A percentile compares a stretch with the other conserved stretches of the same genome.
Evolutionary conservation across 345 rosid genomes (phyloP).

Genomic region (Leavenworthia alabamica): DNA sequence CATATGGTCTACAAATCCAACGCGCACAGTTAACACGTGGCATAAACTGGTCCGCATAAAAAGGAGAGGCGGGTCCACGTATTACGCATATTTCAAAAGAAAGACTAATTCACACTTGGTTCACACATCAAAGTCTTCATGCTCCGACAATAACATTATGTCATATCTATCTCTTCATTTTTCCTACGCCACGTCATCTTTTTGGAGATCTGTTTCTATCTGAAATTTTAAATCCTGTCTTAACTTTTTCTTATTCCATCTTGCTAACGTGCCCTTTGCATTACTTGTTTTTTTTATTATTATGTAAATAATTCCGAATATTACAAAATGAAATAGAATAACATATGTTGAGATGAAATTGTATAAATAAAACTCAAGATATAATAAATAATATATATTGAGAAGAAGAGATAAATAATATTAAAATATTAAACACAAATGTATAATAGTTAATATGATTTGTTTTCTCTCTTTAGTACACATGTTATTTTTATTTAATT

Average conservation of each 20-base stretch:
- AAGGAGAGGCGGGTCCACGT: neutral
- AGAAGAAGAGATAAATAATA: neutral
- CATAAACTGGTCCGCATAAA: neutral
- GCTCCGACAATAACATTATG: neutral
- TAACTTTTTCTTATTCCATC: neutral
- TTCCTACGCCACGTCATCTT: neutral
- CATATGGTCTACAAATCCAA: neutral
- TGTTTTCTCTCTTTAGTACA: neutral
- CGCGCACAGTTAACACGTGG: neutral
- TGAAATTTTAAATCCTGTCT: neutral
- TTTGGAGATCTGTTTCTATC: neutral
- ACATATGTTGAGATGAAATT: too few relatives aligned
- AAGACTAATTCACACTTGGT: neutral
- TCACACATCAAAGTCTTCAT: neutral
- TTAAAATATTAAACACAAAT: neutral
- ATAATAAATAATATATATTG: too few relatives aligned
- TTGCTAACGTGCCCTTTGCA: neutral
- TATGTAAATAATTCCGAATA: too few relatives aligned
- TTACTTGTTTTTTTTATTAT: too few relatives aligned
- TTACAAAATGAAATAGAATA: too few relatives aligned
- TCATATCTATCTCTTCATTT: neutral
- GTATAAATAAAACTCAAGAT: neutral
- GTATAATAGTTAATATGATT: neutral
- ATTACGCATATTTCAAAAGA: neutral
- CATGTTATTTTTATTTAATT: neutral